phyloP scores from a whole-genome alignment of 2,329 filamentous ascomycete genomes.

The Trichoderma guizhouense region DNA sequence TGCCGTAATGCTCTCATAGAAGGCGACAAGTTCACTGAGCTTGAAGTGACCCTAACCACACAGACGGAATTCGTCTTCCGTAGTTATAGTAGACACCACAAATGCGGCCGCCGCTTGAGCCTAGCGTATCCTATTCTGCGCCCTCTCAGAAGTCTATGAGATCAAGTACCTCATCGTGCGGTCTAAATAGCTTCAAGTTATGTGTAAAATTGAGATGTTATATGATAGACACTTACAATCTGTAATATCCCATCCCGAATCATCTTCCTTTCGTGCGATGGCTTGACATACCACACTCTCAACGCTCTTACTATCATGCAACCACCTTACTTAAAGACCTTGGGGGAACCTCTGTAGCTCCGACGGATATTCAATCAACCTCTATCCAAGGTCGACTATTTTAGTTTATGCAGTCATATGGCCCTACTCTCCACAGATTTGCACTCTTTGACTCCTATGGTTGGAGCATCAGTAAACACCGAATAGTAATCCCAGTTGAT shows the following conservation, averaged over 20 bases:
- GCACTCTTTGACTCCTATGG: fast-evolving
- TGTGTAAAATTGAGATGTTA: neutral
- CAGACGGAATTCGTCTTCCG: neutral
- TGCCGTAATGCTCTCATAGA: neutral
- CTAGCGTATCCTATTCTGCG: neutral
- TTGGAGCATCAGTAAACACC: neutral
- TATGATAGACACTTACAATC: neutral
- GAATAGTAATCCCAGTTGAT: neutral
- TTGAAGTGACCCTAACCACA: neutral
- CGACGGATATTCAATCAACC: neutral
- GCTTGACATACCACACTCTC: fast-evolving
- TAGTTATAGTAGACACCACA: neutral
- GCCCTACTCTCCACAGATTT: neutral
- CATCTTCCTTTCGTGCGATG: neutral
- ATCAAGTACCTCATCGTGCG: neutral
- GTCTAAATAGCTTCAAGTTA: neutral
- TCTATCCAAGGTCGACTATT: neutral
- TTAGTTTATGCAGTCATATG: neutral
- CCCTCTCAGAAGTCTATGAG: neutral
- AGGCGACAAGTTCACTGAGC: neutral
- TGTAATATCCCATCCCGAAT: neutral
- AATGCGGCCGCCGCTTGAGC: neutral
- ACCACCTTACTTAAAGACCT: neutral
- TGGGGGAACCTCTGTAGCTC: neutral
- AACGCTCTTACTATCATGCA: neutral